A percentile compares a stretch with the other conserved stretches of the same genome.
Conservation (phyloP, 306 rosid genomes). For the Fragaria vesca region DNA sequence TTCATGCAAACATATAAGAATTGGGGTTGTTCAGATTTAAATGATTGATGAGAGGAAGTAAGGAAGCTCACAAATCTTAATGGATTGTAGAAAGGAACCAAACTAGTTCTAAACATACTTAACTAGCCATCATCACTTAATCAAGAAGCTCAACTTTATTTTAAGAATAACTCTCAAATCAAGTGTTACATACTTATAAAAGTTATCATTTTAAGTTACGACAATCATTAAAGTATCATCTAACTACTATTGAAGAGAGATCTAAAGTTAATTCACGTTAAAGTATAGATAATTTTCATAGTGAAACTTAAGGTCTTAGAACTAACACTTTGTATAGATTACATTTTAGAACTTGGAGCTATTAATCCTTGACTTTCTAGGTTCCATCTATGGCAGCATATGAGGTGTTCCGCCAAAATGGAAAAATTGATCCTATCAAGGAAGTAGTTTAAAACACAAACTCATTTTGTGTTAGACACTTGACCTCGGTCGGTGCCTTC, state of each 20-base stretch:
- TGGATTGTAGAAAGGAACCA: neutral
- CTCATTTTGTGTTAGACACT: neutral
- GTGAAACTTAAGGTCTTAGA: neutral
- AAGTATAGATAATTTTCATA: neutral
- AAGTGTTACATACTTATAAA: no score
- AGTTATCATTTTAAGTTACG: no score
- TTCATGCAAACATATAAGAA: neutral
- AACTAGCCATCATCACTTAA: neutral
- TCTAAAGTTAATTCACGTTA: no score
- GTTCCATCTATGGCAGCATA: neutral
- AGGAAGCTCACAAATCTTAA: neutral
- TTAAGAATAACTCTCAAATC: neutral
- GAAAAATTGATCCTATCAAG: neutral
- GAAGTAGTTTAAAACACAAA: conserved; percentile 10
- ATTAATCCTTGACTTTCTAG: neutral
- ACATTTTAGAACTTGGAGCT: neutral
- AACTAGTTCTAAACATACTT: neutral
- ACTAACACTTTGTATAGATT: neutral
- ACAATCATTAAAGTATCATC: no score
- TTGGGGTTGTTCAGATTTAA: neutral
- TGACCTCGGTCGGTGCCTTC: conserved; percentile 7
- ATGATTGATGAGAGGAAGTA: neutral
- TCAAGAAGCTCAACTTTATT: no score
- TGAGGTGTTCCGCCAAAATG: conserved; percentile 2
- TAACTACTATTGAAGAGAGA: neutral